Evolutionary conservation across 495 filamentous ascomycete genomes (phyloP).

Genomic region (Neurospora sp.): DNA sequence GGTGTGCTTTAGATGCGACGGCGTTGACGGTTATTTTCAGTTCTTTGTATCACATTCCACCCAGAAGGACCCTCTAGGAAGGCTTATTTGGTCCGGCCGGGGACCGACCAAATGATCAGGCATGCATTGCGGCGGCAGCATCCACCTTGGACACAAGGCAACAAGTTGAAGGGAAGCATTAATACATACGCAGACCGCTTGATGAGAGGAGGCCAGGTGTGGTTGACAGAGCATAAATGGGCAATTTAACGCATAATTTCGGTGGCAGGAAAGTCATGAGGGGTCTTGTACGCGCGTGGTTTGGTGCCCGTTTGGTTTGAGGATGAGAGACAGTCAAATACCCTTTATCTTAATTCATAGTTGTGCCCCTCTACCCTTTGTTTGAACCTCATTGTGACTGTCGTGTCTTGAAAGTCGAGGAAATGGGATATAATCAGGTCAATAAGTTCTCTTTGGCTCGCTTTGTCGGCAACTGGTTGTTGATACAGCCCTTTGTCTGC

Average conservation of each 20-base stretch:
- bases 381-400: not conserved
- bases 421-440: not conserved
- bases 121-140: not conserved
- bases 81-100: constrained; percentile 7
- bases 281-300: not conserved
- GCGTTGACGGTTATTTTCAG: constrained; percentile 15
- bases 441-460: not conserved
- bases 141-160: not conserved
- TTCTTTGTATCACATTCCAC: constrained; percentile 23
- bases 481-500: not conserved
- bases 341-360: constrained; percentile 1
- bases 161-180: not conserved
- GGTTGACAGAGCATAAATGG: not conserved
- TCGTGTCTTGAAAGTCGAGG: not conserved
- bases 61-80: constrained; percentile 17
- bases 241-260: not conserved
- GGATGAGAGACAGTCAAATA: not conserved
- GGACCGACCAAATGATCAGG: not conserved
- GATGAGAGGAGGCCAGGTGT: not conserved
- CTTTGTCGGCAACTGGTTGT: not conserved
- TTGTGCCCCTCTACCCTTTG: not conserved
- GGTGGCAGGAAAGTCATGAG: not conserved
- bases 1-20: constrained; percentile 1
- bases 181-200: not conserved
- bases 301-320: not conserved